Base-by-base conservation (phyloP, 768 basidiomycete genomes). In the Mrakia hoshinonis region DNA sequence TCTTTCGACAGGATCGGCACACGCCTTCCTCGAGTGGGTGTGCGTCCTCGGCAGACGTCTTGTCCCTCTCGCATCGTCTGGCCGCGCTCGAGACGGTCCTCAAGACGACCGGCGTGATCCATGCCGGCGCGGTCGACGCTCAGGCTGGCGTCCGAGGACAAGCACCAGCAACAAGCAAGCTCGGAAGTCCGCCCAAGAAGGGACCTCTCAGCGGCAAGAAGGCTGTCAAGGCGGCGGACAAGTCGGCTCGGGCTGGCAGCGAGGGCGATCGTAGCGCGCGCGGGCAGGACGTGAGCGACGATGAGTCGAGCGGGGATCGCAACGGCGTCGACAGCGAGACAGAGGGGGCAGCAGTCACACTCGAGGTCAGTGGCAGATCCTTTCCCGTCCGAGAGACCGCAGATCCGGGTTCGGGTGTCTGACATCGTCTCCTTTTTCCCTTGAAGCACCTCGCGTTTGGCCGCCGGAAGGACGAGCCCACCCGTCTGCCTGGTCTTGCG, bases 361-460 rank as follows among this genome's bases (percentile, higher is more conserved):
- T 67, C 36, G 66, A 67, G 51, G 66, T 67, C 9, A 11, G 66
- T 51, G 20, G 3, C 34, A 11, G 34, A n/a, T 58, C 29, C 34
- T 1, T 11, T 58, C 9, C 6, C 31, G 4, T 4, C 10, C 9
- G 15, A 26, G 9, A 5, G 22, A 54, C 7, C 54, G 1, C 26
- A 18, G 5, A 34, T 31, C 34, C 18, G 31, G 20, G 18, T 24
- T 15, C 39, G 26, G n/a, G 39, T 46, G 1, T n/a, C 4, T 47
- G 15, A 43, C 12, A 20, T n/a, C 9, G 9, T 36, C 49, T 51
- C 49, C 4, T 43, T 5, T 61, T 18, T 36, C 38, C 46, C 12
- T 43, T 54, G 22, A 24, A 71, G 54, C 70, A 71, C 31, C 70
- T 71, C 26, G 70, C 70, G n/a, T 71, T 71, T 43, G 70, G 70